Base-by-base conservation (phyloP, 139 green algal species). In the Coccomyxa sp. region DNA sequence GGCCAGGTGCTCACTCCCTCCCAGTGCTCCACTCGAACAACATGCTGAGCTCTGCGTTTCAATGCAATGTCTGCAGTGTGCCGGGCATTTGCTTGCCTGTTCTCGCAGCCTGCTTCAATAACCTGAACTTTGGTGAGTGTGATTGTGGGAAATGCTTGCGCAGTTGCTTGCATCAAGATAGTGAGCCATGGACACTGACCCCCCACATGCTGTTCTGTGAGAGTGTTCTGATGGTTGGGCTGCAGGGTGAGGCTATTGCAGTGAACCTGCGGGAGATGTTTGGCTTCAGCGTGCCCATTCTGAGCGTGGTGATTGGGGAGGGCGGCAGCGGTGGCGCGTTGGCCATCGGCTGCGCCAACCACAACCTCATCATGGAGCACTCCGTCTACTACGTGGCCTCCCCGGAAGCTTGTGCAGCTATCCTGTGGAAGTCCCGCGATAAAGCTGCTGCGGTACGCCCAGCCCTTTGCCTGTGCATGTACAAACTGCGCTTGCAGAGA, bases 191-290 rank as follows among this genome's bases (percentile, higher is more conserved):
- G 38, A 3, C 3, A 51, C 38, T 51, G 38, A n/a, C 38, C 38
- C 38, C 3, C 38, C 38, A 51, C 38, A 51, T 51, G 38, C 63
- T 71, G 63, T 71, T 28, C 7, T 71, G 18, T 28, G 18, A 71
- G 63, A 25, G 63, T 71, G 63, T 71, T 21, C 4, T 25, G 21
- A 25, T 9, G 63, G 63, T 25, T 71, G 63, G 4, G 63, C 10
- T 75, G 78, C 90, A 98, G 95, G 96, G 96, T 21, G 96, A 98
- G 92, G 96, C 96, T 31, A 99, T 99, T 80, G 96, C 96, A 0
- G 86, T 95, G 81, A 99, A 99, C 89, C 89, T 99, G 88, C 88
- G 95, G 0, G 96, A 98, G 90, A 99, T 99, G 95, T 99, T 98
- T 91, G 94, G 95, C 21, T 89, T 99, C 76, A 89, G 91, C 0